Percentiles rank a stretch among this genome's conserved stretches.
phyloP scores from a whole-genome alignment of 345 rosid species.

The Syzygium grande region DNA sequence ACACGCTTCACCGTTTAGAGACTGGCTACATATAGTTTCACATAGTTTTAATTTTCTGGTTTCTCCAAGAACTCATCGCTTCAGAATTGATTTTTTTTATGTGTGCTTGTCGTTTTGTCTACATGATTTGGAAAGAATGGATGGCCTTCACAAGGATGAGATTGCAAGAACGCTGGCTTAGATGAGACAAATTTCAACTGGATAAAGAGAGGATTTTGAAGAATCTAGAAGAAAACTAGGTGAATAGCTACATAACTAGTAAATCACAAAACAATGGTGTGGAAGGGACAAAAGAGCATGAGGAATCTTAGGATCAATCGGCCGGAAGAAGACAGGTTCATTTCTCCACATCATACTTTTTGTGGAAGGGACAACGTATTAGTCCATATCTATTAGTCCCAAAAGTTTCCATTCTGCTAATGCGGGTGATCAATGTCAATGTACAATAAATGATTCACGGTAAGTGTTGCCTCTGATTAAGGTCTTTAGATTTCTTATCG shows the following conservation, averaged over 20 bases:
- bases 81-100: not conserved
- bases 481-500: not conserved
- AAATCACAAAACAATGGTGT: not conserved
- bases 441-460: too few species aligned
- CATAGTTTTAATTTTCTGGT: not conserved
- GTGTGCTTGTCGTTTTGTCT: not conserved
- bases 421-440: too few species aligned
- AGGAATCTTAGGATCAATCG: not conserved
- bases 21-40: not conserved
- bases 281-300: not conserved
- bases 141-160: not conserved
- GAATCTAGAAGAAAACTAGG: not conserved
- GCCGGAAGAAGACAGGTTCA: not conserved
- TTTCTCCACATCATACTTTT: not conserved
- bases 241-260: not conserved
- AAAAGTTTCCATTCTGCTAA: too few species aligned
- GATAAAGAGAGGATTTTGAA: not conserved
- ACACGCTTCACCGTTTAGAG: not conserved
- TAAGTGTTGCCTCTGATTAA: not conserved
- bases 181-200: not conserved
- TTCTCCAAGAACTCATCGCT: not conserved
- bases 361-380: not conserved
- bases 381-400: not conserved
- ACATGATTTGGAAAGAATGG: not conserved
- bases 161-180: not conserved